Percentiles rank a stretch among this genome's conserved stretches.
These are phyloP conservation scores for Phaffomyces opuntiae DNA, from an alignment of 805 yeast species.

Conservation along the genomic window DNA sequence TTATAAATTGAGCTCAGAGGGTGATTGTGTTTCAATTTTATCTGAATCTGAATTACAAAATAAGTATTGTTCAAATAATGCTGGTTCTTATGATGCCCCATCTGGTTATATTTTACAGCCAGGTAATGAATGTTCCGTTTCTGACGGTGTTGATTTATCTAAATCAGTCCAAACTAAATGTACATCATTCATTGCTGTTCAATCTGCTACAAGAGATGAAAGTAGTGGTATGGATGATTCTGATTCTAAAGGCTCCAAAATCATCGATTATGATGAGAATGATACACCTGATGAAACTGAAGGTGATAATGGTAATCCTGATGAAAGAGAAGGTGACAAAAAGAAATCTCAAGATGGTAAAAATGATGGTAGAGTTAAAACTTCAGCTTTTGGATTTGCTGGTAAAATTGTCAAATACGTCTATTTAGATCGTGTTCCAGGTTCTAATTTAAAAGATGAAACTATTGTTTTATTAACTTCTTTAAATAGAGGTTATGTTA, in stretches of 20 bases:
- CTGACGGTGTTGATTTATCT: slow-evolving; percentile 20
- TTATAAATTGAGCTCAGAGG: slow-evolving; percentile 30
- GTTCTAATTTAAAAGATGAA: slow-evolving; percentile 45
- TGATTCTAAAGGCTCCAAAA: slow-evolving; percentile 12
- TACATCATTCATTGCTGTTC: slow-evolving; percentile 13
- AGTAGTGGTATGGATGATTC: slow-evolving; percentile 2
- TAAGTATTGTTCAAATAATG: slow-evolving; percentile 24
- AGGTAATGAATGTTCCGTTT: slow-evolving; percentile 36
- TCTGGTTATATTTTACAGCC: slow-evolving; percentile 36
- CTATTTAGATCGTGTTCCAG: slow-evolving; percentile 42
- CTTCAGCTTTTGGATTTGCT: slow-evolving; percentile 37
- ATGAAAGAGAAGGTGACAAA: slow-evolving; percentile 28
- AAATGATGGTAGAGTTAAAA: slow-evolving; percentile 28
- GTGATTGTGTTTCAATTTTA: slow-evolving; percentile 37
- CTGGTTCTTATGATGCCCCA: slow-evolving; percentile 15
- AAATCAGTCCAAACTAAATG: slow-evolving; percentile 10
- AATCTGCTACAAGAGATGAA: slow-evolving; percentile 6
- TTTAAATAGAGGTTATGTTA: slow-evolving; percentile 46
- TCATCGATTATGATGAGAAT: slow-evolving; percentile 20
- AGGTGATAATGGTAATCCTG: slow-evolving; percentile 21
- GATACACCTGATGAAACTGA: slow-evolving; percentile 26
- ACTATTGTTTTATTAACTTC: slow-evolving; percentile 56
- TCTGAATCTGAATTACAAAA: slow-evolving; percentile 21
- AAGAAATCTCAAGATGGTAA: slow-evolving; percentile 28
- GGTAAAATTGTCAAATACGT: slow-evolving; percentile 49